phyloP scores from a whole-genome alignment of 257 asterid species.

The Scutellaria galericulata region DNA sequence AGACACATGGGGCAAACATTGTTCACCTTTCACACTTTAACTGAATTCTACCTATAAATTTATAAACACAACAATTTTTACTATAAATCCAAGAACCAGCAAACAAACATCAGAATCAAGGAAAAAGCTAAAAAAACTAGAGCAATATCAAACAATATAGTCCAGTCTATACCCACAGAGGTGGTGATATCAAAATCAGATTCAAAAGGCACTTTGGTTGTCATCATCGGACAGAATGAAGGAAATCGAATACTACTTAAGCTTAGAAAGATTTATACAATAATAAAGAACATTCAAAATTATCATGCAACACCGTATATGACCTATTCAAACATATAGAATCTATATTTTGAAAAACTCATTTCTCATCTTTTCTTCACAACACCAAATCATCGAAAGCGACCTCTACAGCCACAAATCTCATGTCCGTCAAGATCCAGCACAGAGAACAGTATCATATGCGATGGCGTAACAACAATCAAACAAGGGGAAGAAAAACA shows the following conservation, averaged over 20 bases:
- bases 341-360: not conserved
- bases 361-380: not conserved
- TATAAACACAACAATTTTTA: not conserved
- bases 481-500: not conserved
- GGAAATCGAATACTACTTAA: not conserved
- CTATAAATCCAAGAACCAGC: not conserved
- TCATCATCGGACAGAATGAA: too few relatives aligned
- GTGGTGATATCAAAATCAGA: not conserved
- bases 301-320: not conserved
- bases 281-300: not conserved
- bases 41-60: not conserved
- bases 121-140: not conserved
- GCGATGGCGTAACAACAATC: not conserved
- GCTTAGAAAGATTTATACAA: not conserved
- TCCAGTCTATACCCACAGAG: not conserved
- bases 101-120: not conserved
- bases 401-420: conserved; percentile 1
- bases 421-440: conserved; percentile 4
- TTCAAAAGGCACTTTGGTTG: not conserved
- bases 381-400: not conserved
- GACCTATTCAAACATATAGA: not conserved
- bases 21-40: not conserved
- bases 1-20: not conserved
- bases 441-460: not conserved
- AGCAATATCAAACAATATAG: not conserved